Base-by-base conservation (phyloP, 208 protist genomes). In the Crithidia expoeki region DNA sequence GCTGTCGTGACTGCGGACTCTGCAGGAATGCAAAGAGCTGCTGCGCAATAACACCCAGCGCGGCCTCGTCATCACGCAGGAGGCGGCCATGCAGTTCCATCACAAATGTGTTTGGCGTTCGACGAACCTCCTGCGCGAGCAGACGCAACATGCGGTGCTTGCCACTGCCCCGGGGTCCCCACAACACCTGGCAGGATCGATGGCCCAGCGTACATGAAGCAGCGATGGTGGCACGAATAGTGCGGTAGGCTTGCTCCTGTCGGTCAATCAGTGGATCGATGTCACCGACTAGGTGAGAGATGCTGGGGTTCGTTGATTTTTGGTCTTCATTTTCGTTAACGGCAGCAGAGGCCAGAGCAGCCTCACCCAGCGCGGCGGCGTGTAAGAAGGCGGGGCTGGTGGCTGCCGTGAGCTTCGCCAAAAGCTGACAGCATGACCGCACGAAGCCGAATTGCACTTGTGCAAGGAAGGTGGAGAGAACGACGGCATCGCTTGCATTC, bases 131-230 rank as follows among this genome's bases (percentile, higher is more conserved):
- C 21, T 82, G 62, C 4, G 88, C 80, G 57, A 94, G 67, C 11
- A 91, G 75, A 6, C 88, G 85, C 19, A 94, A 52, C 28, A 94
- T 66, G n/a, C 84, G 88, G 44, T 90, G 85, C 74, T 90, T 85
- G 17, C 89, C 89, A 57, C 83, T 82, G 10, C 89, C 89, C 10
- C 80, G 71, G 28, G 89, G 85, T 12, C 89, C 89, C 89, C 89
- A 94, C 30, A 94, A 40, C 7, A 76, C 79, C 60, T 94, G 89
- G 46, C 89, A 94, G 23, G 89, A 91, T 12, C 89, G 89, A 52
- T 94, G 85, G 7, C 86, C 81, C 16, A 94, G 74, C 2, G 83
- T 56, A 68, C 86, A 90, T 19, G 89, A 89, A 14, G 86, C 83
- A 36, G 86, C 84, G 67, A 94, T 84, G 46, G 89, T 85, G 50